Evolutionary conservation across 225 moss, liverwort and hornwort species (phyloP).

Genomic region (Neckera pumila): DNA sequence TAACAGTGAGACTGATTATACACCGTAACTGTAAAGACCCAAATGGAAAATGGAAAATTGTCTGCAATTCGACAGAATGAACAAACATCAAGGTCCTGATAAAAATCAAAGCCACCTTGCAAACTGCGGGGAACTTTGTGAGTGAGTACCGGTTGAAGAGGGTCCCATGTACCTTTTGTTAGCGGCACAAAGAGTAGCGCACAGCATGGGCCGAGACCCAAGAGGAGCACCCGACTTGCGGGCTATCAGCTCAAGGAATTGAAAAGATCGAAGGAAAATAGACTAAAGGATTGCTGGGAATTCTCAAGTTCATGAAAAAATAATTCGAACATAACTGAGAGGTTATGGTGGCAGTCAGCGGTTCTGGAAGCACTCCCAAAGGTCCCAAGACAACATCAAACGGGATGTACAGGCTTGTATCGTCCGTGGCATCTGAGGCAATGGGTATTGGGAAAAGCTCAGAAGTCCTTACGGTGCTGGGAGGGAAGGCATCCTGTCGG

Average conservation of each 20-base stretch:
- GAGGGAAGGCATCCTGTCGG: slow-evolving; percentile 93
- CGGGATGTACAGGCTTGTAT: slow-evolving; percentile 72
- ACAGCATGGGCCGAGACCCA: neutral
- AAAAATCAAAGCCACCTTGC: neutral
- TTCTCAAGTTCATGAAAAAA: neutral
- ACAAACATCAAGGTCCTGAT: neutral
- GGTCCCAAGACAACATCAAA: slow-evolving; percentile 5
- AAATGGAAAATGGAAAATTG: neutral
- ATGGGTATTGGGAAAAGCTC: slow-evolving; percentile 95
- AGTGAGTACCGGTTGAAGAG: neutral
- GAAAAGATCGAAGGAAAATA: neutral
- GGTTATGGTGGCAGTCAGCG: slow-evolving; percentile 26
- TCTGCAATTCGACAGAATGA: neutral
- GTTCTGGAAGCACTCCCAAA: slow-evolving; percentile 26
- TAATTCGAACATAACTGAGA: neutral
- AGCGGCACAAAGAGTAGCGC: neutral
- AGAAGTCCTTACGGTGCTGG: slow-evolving; percentile 84
- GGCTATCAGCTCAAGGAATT: slow-evolving; percentile 18
- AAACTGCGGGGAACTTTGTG: neutral
- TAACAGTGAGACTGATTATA: neutral
- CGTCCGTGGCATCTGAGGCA: slow-evolving; percentile 91
- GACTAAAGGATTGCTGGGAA: neutral
- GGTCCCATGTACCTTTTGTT: neutral
- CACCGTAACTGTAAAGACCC: neutral
- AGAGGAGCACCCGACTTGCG: neutral